phyloP scores from a whole-genome alignment of 2,329 filamentous ascomycete species.

The Exophiala dermatitidis region DNA sequence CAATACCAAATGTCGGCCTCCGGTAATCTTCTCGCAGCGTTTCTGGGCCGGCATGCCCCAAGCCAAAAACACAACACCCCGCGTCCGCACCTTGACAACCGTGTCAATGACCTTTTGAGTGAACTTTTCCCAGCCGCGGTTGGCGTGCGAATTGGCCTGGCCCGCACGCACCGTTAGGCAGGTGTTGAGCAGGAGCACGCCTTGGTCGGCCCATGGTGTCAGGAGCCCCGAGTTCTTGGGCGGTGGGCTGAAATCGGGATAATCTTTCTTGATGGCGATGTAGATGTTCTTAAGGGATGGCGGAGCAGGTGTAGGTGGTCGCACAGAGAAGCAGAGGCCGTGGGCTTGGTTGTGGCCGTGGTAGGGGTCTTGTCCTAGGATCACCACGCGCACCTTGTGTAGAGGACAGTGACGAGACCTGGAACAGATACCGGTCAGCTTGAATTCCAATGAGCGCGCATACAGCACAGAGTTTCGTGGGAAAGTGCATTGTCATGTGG shows the following conservation, averaged over 20 bases:
- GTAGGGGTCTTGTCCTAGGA: constrained; percentile 94
- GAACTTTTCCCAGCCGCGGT: constrained; percentile 85
- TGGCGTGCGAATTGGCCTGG: constrained; percentile 76
- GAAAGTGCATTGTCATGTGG: no score
- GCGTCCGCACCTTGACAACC: constrained; percentile 66
- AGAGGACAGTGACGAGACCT: constrained; percentile 95
- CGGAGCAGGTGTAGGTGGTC: constrained; percentile 77
- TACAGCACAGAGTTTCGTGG: no score
- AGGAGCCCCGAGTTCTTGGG: constrained; percentile 73
- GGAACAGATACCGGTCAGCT: background rate
- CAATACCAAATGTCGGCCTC: constrained; percentile 67
- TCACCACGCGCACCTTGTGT: constrained; percentile 79
- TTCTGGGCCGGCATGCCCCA: constrained; percentile 85
- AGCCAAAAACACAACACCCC: constrained; percentile 87
- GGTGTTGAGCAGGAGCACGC: constrained; percentile 88
- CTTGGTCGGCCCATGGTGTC: constrained; percentile 87
- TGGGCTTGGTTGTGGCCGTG: constrained; percentile 94
- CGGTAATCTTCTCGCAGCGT: constrained; percentile 62
- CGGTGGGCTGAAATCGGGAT: constrained; percentile 68
- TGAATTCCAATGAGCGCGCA: no score
- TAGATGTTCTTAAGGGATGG: constrained; percentile 94
- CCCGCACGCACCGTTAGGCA: constrained; percentile 88
- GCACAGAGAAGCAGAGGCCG: constrained; percentile 90
- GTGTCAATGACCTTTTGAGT: constrained; percentile 88
- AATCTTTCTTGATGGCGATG: constrained; percentile 77